Evolutionary conservation across 441 rosid genomes (phyloP), one percentile per base, ranked within the genome.

Genomic region (Eruca vesicaria): DNA sequence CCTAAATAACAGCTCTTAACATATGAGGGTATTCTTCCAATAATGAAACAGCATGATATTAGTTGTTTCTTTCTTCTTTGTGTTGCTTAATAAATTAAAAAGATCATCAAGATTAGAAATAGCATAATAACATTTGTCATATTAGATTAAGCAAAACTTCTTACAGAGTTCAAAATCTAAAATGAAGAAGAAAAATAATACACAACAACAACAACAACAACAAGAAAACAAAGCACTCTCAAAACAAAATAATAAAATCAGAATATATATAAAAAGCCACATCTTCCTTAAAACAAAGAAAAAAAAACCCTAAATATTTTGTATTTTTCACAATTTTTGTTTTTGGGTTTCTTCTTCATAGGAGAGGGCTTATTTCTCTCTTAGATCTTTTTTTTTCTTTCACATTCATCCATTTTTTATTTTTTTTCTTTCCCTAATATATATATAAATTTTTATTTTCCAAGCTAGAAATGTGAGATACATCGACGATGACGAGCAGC

Each of bases 401-500:
- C 9, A 9, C 20, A 1, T 45, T 15, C 19, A 1, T 45, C 53
- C 53, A 45, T 48, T 48, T 45, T 45, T 9, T 45, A 1, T 45
- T 15, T 15, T 43, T 7, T 15, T 45, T 45, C 2, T 7, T 48
- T 2, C 55, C 9, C 55, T 48, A 48, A 48, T 48, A 16, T 48
- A 7, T n/a, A 4, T 14, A 5, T 31, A n/a, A 23, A 23, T 10
- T 2, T 50, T 7, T 8, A 11, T 52, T 19, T 19, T 3, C 57
- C 57, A 21, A 29, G 41, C 86, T 33, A 88, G 72, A 90, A 87
- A 61, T 91, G 92, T 29, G 96, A 91, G 63, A 88, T 88, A 84
- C 97, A 89, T 81, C 98, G 85, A 77, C 93, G 86, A 23, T 88
- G 93, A 31, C 89, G 72, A 64, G 86, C 79, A 0, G 84, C 88